Conservation (phyloP, 2,329 filamentous ascomycete genomes). For the Stenocarpella maydis region DNA sequence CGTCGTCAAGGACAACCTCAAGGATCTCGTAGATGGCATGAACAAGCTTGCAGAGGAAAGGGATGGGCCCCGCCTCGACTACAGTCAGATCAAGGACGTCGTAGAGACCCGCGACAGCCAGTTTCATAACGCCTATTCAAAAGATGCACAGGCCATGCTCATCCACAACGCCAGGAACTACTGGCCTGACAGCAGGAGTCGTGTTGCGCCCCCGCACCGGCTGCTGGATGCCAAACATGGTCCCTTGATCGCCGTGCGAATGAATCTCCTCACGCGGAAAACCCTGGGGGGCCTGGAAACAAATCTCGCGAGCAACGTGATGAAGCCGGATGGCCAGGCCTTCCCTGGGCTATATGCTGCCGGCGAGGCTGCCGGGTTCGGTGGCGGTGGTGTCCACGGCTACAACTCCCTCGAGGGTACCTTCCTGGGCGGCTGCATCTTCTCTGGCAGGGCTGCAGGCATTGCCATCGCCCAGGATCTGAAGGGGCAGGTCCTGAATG, state of each 20-base stretch:
- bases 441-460: constrained; percentile 66
- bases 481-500: constrained; percentile 24
- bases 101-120: constrained; percentile 64
- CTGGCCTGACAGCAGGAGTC: constrained; percentile 60
- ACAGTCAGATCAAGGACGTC: constrained; percentile 52
- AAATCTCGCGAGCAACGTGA: constrained; percentile 63
- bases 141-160: constrained; percentile 70
- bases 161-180: constrained; percentile 64
- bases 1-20: constrained; percentile 63
- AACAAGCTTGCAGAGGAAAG: constrained; percentile 60
- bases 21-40: constrained; percentile 65
- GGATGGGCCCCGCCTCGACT: constrained; percentile 57
- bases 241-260: constrained; percentile 66
- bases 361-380: constrained; percentile 68
- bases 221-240: constrained; percentile 63
- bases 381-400: constrained; percentile 68
- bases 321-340: constrained; percentile 54
- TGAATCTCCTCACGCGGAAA: constrained; percentile 69
- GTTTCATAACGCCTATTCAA: constrained; percentile 63
- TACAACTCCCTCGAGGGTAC: constrained; percentile 70
- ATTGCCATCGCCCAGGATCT: constrained; percentile 61
- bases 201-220: constrained; percentile 62
- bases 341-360: constrained; percentile 68
- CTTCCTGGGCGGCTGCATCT: constrained; percentile 69
- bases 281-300: constrained; percentile 69